Base-by-base conservation (phyloP, 225 moss, liverwort and hornwort genomes). In the Ulota crispa region DNA sequence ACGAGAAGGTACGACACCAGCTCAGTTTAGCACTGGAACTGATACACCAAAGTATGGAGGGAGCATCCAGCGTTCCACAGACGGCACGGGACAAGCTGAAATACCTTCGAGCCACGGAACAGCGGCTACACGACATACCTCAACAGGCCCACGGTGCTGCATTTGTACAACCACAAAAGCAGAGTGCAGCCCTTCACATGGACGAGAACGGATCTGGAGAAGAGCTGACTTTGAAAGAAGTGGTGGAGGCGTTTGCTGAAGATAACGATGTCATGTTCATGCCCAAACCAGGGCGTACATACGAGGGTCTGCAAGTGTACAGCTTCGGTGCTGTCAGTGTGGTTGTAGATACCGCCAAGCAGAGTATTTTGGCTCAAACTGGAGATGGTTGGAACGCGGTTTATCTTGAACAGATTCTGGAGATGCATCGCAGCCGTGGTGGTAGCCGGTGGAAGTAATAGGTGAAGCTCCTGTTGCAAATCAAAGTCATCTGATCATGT, bases 361-460 rank as follows among this genome's bases (percentile, higher is more conserved):
- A 92, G 83, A 87, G 79, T 66, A 75, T 97, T 41, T 27, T 92
- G 52, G 93, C 92, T 57, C 93, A 95, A 45, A 88, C 89, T 78
- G 93, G 90, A 60, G 95, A 97, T 34, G 87, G 90, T 18, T 97
- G 96, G 96, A 87, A 85, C 62, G 50, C 86, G 68, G 88, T 89
- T 28, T 76, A 91, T 65, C 85, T 97, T 39, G 93, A 93, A 64
- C 88, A 95, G 88, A 84, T 97, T 55, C 68, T 97, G 82, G 93
- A 93, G 87, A 89, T 93, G 90, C 95, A 97, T 90, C 96, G 95
- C 76, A 92, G 91, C 80, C 93, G 91, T 77, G 92, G 90, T 82
- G 95, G 96, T 72, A 95, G 96, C 83, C 92, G 95, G 26, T 97
- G 96, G 96, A 93, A 97, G 83, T 96, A 88, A 89, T 70, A 86